These are phyloP conservation scores for Magnusiomyces magnusii DNA, from an alignment of 1,139 yeast genomes.

Conservation along the genomic window DNA sequence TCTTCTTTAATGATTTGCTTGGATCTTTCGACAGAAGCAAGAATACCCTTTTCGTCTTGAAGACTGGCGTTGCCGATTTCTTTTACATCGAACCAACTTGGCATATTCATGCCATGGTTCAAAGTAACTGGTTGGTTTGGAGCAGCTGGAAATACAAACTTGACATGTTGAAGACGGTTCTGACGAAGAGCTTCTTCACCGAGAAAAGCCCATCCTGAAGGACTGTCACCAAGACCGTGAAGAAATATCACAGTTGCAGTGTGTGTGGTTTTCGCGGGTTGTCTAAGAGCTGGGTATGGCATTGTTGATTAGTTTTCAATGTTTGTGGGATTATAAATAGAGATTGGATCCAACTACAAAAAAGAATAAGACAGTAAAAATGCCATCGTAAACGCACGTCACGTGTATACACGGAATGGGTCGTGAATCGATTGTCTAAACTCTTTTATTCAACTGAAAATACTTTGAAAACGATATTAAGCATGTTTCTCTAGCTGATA, in stretches of 20 bases:
- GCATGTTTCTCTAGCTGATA: too few species aligned
- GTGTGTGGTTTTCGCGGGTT: constrained; percentile 29
- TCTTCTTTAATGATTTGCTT: constrained; percentile 55
- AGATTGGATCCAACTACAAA: background rate
- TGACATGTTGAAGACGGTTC: constrained; percentile 49
- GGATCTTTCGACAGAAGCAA: constrained; percentile 48
- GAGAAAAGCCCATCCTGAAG: constrained; percentile 82
- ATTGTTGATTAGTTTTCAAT: constrained; percentile 1
- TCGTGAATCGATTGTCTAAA: too few species aligned
- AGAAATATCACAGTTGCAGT: constrained; percentile 68
- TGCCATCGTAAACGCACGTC: too few species aligned
- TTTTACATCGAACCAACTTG: constrained; percentile 82
- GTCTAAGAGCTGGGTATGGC: constrained; percentile 20
- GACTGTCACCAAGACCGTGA: constrained; percentile 91
- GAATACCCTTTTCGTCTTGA: constrained; percentile 60
- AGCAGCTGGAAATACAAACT: constrained; percentile 85
- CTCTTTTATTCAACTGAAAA: too few species aligned
- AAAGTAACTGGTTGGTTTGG: constrained; percentile 62
- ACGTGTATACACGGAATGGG: too few species aligned
- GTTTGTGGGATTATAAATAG: background rate
- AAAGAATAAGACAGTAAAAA: background rate
- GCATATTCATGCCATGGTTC: constrained; percentile 61
- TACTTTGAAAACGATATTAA: too few species aligned
- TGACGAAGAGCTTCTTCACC: constrained; percentile 36
- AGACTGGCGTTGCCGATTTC: constrained; percentile 45